Evolutionary conservation across 2,329 filamentous ascomycete species (phyloP).

Genomic region (Trichoderma simmonsii): DNA sequence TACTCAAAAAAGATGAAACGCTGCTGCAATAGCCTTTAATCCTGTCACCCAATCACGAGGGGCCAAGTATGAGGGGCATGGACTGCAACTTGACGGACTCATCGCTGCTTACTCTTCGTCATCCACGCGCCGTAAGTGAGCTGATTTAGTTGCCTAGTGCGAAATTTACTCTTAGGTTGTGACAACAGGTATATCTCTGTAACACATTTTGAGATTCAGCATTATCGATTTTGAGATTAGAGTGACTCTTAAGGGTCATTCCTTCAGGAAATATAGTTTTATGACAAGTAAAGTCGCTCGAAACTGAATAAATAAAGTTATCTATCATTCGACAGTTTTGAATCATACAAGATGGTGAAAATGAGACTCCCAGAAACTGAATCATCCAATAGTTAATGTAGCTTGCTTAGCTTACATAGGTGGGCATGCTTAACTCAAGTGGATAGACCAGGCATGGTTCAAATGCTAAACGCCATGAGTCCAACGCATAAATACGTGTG

Average conservation of each 20-base stretch:
- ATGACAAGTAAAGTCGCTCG: too few species aligned
- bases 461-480: background rate
- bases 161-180: background rate
- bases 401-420: background rate
- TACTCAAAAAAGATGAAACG: background rate
- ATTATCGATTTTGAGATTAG: background rate
- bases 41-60: background rate
- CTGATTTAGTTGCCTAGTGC: background rate
- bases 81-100: background rate
- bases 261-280: too few species aligned
- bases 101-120: background rate
- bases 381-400: background rate
- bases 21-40: background rate
- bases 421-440: background rate
- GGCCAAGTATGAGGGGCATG: background rate
- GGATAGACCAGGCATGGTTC: background rate
- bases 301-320: too few species aligned
- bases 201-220: background rate
- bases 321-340: too few species aligned
- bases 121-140: background rate
- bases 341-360: too few species aligned
- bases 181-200: background rate
- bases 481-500: background rate
- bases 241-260: background rate
- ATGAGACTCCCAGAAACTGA: too few species aligned